These are phyloP conservation scores for Pichia cactophila DNA, from an alignment of 1,139 yeast genomes.

Conservation along the genomic window DNA sequence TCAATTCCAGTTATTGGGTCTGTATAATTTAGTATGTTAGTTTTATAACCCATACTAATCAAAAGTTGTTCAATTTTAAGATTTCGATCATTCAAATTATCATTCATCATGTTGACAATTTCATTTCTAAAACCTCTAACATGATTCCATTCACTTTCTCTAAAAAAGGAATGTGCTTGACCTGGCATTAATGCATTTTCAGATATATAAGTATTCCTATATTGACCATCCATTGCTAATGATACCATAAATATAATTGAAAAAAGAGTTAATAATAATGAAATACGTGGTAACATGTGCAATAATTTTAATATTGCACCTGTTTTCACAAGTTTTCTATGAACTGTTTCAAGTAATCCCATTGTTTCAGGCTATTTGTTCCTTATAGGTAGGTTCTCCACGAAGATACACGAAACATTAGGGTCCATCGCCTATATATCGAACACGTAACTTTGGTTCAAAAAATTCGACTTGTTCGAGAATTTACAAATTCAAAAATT, in stretches of 20 bases:
- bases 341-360: constrained; percentile 27
- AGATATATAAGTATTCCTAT: constrained; percentile 74
- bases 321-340: constrained; percentile 38
- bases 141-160: constrained; percentile 93
- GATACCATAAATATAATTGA: constrained; percentile 62
- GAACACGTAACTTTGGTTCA: no score
- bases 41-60: constrained; percentile 62
- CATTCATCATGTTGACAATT: constrained; percentile 33
- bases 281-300: constrained; percentile 49
- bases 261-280: constrained; percentile 50
- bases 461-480: no score
- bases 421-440: no score
- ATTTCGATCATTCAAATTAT: constrained; percentile 34
- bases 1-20: constrained; percentile 12
- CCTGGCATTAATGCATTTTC: constrained; percentile 98
- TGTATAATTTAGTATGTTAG: constrained; percentile 34
- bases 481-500: no score
- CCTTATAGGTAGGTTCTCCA: no score
- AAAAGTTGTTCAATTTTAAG: constrained; percentile 51
- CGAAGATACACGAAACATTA: no score
- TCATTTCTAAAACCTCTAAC: constrained; percentile 78
- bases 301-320: constrained; percentile 57
- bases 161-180: constrained; percentile 84
- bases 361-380: constrained; percentile 9
- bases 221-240: constrained; percentile 78